phyloP scores from a whole-genome alignment of 768 basidiomycete genomes.

The Boletus reticuloceps region DNA sequence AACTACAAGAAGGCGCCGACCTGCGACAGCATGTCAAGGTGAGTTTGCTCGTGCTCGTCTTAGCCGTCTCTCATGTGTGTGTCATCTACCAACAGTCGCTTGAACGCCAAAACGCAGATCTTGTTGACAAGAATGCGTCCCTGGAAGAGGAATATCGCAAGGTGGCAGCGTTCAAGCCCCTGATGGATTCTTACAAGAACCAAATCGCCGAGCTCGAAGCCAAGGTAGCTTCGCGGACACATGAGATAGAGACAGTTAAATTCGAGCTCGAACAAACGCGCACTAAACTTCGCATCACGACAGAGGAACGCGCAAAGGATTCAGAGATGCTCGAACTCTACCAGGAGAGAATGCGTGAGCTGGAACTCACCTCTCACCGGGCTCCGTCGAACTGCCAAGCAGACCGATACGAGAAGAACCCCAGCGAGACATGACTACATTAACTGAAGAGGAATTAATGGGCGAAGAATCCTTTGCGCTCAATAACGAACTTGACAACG shows the following conservation, averaged over 20 bases:
- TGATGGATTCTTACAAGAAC: slow-evolving; percentile 89
- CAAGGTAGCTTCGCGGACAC: slow-evolving; percentile 59
- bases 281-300: slow-evolving; percentile 63
- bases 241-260: slow-evolving; percentile 69
- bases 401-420: slow-evolving; percentile 19
- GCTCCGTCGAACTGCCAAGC: slow-evolving; percentile 34
- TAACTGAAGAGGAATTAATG: slow-evolving; percentile 48
- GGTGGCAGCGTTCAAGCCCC: slow-evolving; percentile 78
- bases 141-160: slow-evolving; percentile 93
- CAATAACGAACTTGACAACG: slow-evolving; percentile 85
- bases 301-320: slow-evolving; percentile 72
- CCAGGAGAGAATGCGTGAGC: slow-evolving; percentile 86
- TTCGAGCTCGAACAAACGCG: slow-evolving; percentile 77
- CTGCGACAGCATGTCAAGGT: slow-evolving; percentile 85
- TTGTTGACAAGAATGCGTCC: slow-evolving; percentile 87
- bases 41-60: slow-evolving; percentile 17
- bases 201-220: slow-evolving; percentile 81
- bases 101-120: slow-evolving; percentile 89
- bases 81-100: slow-evolving; percentile 51
- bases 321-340: slow-evolving; percentile 84
- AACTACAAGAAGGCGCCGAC: slow-evolving; percentile 92
- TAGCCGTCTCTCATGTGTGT: not conserved
- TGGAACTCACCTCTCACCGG: slow-evolving; percentile 68
- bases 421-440: slow-evolving; percentile 23
- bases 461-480: slow-evolving; percentile 59